A percentile compares a stretch with the other conserved stretches of the same genome.
Evolutionary conservation across 2,329 filamentous ascomycete species (phyloP).

Genomic region (Bretziella fagacearum): DNA sequence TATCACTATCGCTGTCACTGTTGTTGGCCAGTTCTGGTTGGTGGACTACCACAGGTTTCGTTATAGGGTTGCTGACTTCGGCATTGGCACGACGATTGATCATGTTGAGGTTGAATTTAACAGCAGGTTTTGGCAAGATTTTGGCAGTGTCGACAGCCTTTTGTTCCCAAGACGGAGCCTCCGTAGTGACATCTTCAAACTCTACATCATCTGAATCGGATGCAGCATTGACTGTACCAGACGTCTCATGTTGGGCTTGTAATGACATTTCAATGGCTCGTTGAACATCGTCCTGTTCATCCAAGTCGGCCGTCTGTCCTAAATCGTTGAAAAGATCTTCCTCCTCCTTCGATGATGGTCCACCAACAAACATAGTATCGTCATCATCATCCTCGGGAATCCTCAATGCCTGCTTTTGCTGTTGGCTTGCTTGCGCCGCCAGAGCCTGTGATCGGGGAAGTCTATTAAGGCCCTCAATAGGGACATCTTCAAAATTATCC

Average conservation of each 20-base stretch:
- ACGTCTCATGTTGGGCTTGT: constrained; percentile 38
- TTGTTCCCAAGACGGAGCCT: constrained; percentile 37
- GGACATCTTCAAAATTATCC: constrained; percentile 80
- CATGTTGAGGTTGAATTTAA: constrained; percentile 9
- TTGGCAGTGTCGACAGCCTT: constrained; percentile 31
- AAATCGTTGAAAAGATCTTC: constrained; percentile 22
- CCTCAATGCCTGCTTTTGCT: constrained; percentile 17
- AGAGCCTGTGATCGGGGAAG: constrained; percentile 40
- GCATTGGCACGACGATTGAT: constrained; percentile 11
- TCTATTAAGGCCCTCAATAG: constrained; percentile 75
- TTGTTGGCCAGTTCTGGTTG: constrained; percentile 23
- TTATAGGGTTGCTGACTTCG: constrained; percentile 55
- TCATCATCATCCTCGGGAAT: constrained; percentile 23
- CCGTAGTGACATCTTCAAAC: constrained; percentile 33
- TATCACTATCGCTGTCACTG: constrained; percentile 46
- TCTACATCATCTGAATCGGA: constrained; percentile 24
- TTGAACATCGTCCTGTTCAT: constrained; percentile 44
- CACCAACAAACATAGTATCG: constrained; percentile 38
- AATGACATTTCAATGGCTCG: constrained; percentile 76
- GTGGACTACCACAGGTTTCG: constrained; percentile 33
- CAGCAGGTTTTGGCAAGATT: constrained; percentile 31
- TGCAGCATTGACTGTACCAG: constrained; percentile 17
- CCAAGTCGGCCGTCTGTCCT: not conserved
- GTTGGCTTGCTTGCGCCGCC: constrained; percentile 16
- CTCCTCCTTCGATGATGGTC: constrained; percentile 16